Evolutionary conservation across 768 basidiomycete species (phyloP).

Genomic region (Tulasnella sp.): DNA sequence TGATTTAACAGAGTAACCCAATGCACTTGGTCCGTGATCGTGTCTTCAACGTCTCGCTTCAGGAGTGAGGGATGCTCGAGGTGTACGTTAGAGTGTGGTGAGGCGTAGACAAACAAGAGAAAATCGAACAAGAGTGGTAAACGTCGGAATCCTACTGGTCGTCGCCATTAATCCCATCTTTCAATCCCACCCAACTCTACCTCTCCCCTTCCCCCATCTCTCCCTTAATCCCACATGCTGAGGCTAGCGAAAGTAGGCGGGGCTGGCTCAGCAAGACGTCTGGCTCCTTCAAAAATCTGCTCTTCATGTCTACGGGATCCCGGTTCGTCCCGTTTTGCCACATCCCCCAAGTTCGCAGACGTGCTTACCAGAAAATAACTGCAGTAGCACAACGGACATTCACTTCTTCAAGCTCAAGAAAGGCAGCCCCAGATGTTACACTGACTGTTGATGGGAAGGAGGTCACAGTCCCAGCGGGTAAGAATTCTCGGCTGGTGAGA

Average conservation of each 20-base stretch:
- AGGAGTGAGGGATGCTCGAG: too few relatives aligned
- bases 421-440: conserved; percentile 70
- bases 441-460: conserved; percentile 95
- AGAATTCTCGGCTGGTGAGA: conserved; percentile 35
- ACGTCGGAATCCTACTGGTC: conserved; percentile 13
- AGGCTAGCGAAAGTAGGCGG: conserved; percentile 3
- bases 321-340: conserved; percentile 22
- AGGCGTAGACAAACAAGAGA: not conserved
- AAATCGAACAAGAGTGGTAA: conserved; percentile 14
- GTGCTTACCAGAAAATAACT: not conserved
- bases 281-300: conserved; percentile 12
- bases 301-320: conserved; percentile 16
- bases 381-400: conserved; percentile 19
- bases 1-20: not conserved
- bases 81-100: not conserved
- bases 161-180: conserved; percentile 1
- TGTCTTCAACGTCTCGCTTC: too few relatives aligned
- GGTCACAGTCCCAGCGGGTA: conserved; percentile 94
- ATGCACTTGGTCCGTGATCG: not conserved
- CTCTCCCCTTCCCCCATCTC: conserved; percentile 4
- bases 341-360: not conserved
- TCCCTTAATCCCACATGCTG: not conserved
- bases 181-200: conserved; percentile 4
- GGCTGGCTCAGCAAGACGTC: not conserved
- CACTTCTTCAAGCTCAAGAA: conserved; percentile 55